Evolutionary conservation across 1,284 basidiomycete species (phyloP), one percentile per base, ranked within the genome.

Genomic region (Athelia psychrophila): DNA sequence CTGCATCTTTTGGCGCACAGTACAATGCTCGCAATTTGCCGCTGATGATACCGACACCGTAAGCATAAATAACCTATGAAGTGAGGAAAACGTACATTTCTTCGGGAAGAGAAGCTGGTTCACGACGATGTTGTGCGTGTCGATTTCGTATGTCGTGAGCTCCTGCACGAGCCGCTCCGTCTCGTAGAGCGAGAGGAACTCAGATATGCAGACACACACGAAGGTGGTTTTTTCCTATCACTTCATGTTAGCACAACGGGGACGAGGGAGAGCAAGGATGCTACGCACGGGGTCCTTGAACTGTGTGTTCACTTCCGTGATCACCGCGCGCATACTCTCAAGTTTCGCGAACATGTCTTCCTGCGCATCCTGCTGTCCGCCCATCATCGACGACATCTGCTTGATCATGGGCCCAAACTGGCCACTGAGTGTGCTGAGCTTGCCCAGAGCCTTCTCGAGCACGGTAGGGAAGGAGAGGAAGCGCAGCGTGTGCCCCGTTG

Each of bases 291-390:
- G 93, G 71, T 99, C 95, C 71, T 98, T 98, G 81, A 99, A 99
- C 65, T 99, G 97, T 1, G 92, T 91, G 79, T 99, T 99, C 54
- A 99, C 96, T 70, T 99, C 97, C 22, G 93, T 98, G 64, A 99
- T 99, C 54, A 98, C 87, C 40, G 86, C 91, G 38, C 95, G 84
- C 97, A 99, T 99, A 36, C 87, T 88, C 60, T 99, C 96, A 9
- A 99, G 83, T 71, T 98, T 98, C 30, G 92, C 93, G 67, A 98
- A 98, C 93, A 98, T 96, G 69, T 98, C 95, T 69, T 98, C 95
- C 61, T 94, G 91, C 9, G 88, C 84, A 23, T 87, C 89, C 60
- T 72, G 88, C 73, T 81, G 86, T 10, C 92, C 94, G 33, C 96
- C 94, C 93, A 98, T 97, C 81, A 95, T 88, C 55, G 85, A 84